Evolutionary conservation across 495 filamentous ascomycete genomes (phyloP).

Genomic region (Pyronema domesticum): DNA sequence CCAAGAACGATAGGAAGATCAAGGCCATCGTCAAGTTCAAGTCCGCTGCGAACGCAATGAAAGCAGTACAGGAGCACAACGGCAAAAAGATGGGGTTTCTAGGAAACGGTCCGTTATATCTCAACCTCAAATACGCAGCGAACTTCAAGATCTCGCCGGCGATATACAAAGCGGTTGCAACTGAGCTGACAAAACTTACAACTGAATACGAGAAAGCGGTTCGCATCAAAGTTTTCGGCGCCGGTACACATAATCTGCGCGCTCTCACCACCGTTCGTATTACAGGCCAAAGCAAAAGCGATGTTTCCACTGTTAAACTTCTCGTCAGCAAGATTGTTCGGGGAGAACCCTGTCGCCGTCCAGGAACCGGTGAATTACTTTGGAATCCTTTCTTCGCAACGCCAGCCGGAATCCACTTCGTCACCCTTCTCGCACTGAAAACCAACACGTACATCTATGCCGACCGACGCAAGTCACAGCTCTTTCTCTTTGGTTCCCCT

Average conservation of each 20-base stretch:
- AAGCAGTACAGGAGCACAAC: constrained; percentile 6
- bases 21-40: constrained; percentile 11
- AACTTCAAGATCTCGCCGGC: constrained; percentile 9
- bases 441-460: constrained; percentile 14
- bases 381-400: constrained; percentile 13
- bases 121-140: constrained; percentile 10
- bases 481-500: constrained; percentile 6
- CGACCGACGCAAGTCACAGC: constrained; percentile 10
- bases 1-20: constrained; percentile 3
- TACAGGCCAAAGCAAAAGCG: constrained; percentile 8
- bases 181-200: constrained; percentile 9
- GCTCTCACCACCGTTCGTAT: constrained; percentile 9
- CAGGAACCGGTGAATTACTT: background rate
- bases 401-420: constrained; percentile 1
- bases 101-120: constrained; percentile 3
- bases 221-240: constrained; percentile 11
- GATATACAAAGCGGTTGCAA: constrained; percentile 10
- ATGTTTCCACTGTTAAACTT: constrained; percentile 9
- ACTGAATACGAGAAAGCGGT: background rate
- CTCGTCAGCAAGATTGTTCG: constrained; percentile 9
- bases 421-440: constrained; percentile 3
- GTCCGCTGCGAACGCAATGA: constrained; percentile 7
- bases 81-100: constrained; percentile 6
- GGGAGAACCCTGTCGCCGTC: constrained; percentile 5
- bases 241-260: background rate